These are phyloP conservation scores for Fusarium xylarioides DNA, from an alignment of 2,329 filamentous ascomycete species.

Conservation along the genomic window DNA sequence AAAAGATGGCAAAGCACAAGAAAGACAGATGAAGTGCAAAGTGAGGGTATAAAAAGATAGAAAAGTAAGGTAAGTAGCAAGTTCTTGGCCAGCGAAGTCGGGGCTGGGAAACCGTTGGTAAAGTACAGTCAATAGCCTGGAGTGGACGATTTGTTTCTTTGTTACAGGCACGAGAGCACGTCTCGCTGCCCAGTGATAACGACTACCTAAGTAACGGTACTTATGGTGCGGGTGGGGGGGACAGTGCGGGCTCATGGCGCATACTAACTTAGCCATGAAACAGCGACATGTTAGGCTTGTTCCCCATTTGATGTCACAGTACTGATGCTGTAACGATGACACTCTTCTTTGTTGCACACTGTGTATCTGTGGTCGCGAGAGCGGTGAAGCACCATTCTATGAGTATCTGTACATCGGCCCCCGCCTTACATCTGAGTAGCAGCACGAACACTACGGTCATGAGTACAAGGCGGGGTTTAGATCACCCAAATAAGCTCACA, in stretches of 20 bases:
- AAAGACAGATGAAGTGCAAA: neutral
- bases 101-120: slow-evolving; percentile 28
- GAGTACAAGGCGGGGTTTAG: slow-evolving; percentile 39
- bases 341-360: slow-evolving; percentile 29
- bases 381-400: slow-evolving; percentile 12
- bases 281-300: neutral
- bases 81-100: slow-evolving; percentile 36
- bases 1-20: neutral
- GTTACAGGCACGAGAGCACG: slow-evolving; percentile 41
- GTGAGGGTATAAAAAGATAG: slow-evolving; percentile 24
- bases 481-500: slow-evolving; percentile 26
- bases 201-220: slow-evolving; percentile 36
- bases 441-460: slow-evolving; percentile 39
- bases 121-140: slow-evolving; percentile 10
- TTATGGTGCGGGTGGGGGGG: neutral
- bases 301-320: neutral
- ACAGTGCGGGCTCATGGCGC: slow-evolving; percentile 37
- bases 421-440: slow-evolving; percentile 27
- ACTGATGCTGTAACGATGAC: slow-evolving; percentile 33
- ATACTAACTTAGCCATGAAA: slow-evolving; percentile 1
- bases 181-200: slow-evolving; percentile 32
- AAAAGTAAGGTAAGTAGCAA: slow-evolving; percentile 8
- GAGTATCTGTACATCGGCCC: slow-evolving; percentile 33
- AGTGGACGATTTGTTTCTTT: slow-evolving; percentile 31
- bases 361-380: slow-evolving; percentile 11